These are phyloP conservation scores for Apocynum venetum DNA, from an alignment of 257 asterid genomes.

Conservation along the genomic window DNA sequence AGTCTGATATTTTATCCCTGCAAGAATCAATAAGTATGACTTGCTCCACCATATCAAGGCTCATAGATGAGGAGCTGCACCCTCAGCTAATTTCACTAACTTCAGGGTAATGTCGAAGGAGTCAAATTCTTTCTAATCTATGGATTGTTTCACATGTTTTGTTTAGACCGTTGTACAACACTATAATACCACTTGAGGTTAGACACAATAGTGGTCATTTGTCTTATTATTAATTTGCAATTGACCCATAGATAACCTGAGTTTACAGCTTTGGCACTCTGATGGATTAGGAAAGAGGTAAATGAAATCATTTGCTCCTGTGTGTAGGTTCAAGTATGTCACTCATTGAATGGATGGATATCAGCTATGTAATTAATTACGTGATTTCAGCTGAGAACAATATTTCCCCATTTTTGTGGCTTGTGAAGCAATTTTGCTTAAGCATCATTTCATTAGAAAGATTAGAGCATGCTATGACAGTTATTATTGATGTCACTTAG, in stretches of 20 bases:
- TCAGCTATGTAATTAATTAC: neutral
- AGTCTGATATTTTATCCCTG: constrained; percentile 46
- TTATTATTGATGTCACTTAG: neutral
- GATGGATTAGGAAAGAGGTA: neutral
- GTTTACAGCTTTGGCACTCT: too few species aligned
- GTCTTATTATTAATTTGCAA: too few species aligned
- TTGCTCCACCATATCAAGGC: constrained; percentile 43
- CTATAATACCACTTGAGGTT: neutral
- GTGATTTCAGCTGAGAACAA: neutral
- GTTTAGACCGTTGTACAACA: neutral
- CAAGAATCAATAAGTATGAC: constrained; percentile 57
- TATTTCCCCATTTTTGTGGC: neutral
- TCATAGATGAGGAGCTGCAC: constrained; percentile 61
- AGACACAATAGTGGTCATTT: too few species aligned
- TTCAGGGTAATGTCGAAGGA: constrained; percentile 50
- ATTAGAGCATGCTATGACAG: neutral
- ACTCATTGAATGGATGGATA: neutral
- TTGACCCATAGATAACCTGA: too few species aligned
- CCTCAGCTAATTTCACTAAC: constrained; percentile 70
- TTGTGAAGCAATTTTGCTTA: neutral
- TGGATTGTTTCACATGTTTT: neutral
- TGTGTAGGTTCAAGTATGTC: too few species aligned
- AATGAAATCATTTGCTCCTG: neutral
- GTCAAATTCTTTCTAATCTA: neutral
- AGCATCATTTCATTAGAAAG: too few species aligned